Base-by-base conservation (phyloP, 768 basidiomycete genomes). In the Asterophora lycoperdoides region DNA sequence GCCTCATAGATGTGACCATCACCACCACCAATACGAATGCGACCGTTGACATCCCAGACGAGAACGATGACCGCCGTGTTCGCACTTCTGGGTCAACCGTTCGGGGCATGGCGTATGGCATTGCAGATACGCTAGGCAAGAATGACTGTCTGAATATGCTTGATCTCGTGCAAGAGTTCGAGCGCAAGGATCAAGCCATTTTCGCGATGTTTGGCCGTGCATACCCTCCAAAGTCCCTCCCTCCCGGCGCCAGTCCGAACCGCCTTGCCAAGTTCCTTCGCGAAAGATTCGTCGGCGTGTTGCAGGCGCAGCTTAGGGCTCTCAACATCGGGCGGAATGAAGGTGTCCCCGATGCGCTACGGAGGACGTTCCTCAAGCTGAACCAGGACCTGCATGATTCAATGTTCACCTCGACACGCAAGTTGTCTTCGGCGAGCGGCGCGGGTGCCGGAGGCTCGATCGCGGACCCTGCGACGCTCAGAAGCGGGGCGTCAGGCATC, bases 1-100 rank as follows among this genome's bases (percentile, higher is more conserved):
- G 96, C n/a, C 78, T 99, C 32, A 99, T 98, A 89, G 96, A 98
- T 64, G 91, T 99, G 53, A 83, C 86, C 3, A 85, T 97, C 49
- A 78, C 83, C 14, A 83, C 80, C 10, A 79, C 81, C 7, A 77
- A 75, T 42, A 65, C 76, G 18, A 72, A 74, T 51, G 59, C 62
- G 2, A 68, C 70, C 32, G 68, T 74, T 33, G 84, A 81, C 53
- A 86, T 89, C 40, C 87, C 89, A 0, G 86, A 89, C 55, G 92
- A 93, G 63, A 85, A 73, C 55, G 89, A 93, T 46, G 88, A 93
- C 46, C 82, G 93, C 13, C 88, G 96, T 0, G 85, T 99, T 3
- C 86, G 96, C 39, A 95, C 93, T 1, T 96, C 94, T 4, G 73
- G 82, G 26, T 90, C 90, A 2, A 87, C 88, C 29, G 84, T 97